Percentiles rank a stretch among this genome's conserved stretches.
These are phyloP conservation scores for Gossypium longicalyx DNA, from an alignment of 345 rosid species.

Conservation along the genomic window DNA sequence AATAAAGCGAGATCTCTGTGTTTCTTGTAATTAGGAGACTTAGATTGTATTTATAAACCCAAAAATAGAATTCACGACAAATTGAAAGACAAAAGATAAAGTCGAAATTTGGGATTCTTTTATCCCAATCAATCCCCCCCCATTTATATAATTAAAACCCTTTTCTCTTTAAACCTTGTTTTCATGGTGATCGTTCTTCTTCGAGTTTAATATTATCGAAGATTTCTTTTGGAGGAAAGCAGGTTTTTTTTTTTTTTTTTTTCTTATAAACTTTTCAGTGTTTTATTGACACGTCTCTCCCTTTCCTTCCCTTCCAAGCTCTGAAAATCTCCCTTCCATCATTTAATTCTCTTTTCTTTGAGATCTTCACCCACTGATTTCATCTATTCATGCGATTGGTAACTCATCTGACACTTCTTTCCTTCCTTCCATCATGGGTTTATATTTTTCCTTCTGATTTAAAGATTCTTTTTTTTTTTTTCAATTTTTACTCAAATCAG, in stretches of 20 bases:
- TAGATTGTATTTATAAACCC: no score
- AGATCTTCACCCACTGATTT: conserved; percentile 2
- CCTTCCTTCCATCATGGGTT: neutral
- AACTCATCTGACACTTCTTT: conserved; percentile 6
- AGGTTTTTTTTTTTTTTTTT: no score
- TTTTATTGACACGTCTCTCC: conserved; percentile 8
- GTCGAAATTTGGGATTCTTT: neutral
- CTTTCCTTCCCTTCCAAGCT: neutral
- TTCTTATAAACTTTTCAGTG: neutral
- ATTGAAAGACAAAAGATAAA: no score
- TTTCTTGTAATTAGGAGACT: no score
- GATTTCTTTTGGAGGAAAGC: no score
- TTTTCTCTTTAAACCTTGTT: no score
- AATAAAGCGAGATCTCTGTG: no score
- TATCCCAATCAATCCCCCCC: neutral
- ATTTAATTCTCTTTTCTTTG: neutral
- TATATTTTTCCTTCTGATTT: neutral
- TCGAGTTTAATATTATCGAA: neutral
- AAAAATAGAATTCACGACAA: no score
- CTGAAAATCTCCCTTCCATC: conserved; percentile 8
- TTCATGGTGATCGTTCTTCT: neutral
- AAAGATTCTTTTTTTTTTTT: neutral
- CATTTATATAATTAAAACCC: no score
- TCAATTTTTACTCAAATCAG: neutral
- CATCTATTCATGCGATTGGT: conserved; percentile 20